phyloP scores from a whole-genome alignment of 768 basidiomycete genomes.

The Calocera viscosa region DNA sequence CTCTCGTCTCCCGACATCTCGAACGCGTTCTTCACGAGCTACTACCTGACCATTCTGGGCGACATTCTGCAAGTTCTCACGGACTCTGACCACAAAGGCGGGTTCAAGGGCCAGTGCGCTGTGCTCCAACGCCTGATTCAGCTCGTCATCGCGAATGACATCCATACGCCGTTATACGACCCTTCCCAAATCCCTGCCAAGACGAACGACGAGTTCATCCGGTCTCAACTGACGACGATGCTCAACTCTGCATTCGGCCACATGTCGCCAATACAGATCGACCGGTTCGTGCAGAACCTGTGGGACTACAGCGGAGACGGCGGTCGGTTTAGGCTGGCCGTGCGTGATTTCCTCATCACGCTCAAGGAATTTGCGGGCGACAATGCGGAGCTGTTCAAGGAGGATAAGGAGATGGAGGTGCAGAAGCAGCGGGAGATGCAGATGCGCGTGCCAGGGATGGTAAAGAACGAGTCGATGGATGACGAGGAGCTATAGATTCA shows the following conservation, averaged over 20 bases:
- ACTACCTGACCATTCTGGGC: constrained; percentile 82
- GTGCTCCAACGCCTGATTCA: constrained; percentile 91
- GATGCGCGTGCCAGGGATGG: constrained; percentile 92
- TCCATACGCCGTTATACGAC: constrained; percentile 77
- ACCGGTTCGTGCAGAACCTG: constrained; percentile 30
- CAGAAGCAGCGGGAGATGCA: constrained; percentile 79
- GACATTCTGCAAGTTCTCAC: constrained; percentile 97
- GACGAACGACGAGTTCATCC: constrained; percentile 67
- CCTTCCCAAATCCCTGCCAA: constrained; percentile 49
- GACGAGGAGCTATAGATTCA: constrained; percentile 61
- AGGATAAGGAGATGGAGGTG: constrained; percentile 85
- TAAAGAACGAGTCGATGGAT: constrained; percentile 88
- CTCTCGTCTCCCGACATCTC: constrained; percentile 60
- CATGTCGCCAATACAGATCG: constrained; percentile 50
- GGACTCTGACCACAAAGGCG: constrained; percentile 97
- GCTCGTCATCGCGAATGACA: constrained; percentile 67
- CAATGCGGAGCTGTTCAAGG: constrained; percentile 80
- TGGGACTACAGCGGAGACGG: constrained; percentile 32
- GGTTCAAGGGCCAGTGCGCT: constrained; percentile 88
- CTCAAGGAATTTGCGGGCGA: constrained; percentile 96
- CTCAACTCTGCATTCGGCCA: constrained; percentile 86
- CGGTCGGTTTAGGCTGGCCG: constrained; percentile 58
- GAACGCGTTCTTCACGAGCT: constrained; percentile 92
- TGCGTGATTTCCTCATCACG: constrained; percentile 95
- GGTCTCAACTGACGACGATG: constrained; percentile 75